Evolutionary conservation across 352 stramenopile genomes (phyloP).

Genomic region (Globisporangium apiculatum): DNA sequence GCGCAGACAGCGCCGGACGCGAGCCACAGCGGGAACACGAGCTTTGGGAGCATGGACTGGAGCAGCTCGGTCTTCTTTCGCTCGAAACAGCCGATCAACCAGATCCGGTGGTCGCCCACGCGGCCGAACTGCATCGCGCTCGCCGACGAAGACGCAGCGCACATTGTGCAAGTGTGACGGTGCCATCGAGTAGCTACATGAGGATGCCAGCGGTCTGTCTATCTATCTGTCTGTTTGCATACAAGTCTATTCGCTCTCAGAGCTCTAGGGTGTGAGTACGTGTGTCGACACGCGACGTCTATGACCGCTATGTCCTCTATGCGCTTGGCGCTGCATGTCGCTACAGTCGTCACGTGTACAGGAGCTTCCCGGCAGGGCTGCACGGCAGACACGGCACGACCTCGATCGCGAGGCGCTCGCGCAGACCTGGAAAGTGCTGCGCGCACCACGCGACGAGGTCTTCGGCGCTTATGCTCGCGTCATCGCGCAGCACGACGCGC

Average conservation of each 20-base stretch:
- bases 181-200: too few species aligned
- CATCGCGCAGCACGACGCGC: constrained; percentile 28
- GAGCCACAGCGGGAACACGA: constrained; percentile 15
- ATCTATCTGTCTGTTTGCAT: background rate
- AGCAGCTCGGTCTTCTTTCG: constrained; percentile 50
- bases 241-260: too few species aligned
- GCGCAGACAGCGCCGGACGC: constrained; percentile 11
- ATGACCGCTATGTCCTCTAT: background rate
- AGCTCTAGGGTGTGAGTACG: too few species aligned
- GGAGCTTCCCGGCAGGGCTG: constrained; percentile 78
- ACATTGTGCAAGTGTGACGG: constrained; percentile 86
- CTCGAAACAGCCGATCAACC: constrained; percentile 67
- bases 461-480: constrained; percentile 13
- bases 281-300: background rate
- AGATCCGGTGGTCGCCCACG: constrained; percentile 88
- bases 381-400: constrained; percentile 63
- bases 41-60: constrained; percentile 18
- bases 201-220: background rate
- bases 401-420: constrained; percentile 36
- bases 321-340: background rate
- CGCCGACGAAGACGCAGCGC: constrained; percentile 92
- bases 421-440: constrained; percentile 25
- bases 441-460: constrained; percentile 33
- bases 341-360: constrained; percentile 46
- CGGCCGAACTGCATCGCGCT: constrained; percentile 95